Conservation (phyloP, 306 rosid species). For the Astragalus membranaceus region DNA sequence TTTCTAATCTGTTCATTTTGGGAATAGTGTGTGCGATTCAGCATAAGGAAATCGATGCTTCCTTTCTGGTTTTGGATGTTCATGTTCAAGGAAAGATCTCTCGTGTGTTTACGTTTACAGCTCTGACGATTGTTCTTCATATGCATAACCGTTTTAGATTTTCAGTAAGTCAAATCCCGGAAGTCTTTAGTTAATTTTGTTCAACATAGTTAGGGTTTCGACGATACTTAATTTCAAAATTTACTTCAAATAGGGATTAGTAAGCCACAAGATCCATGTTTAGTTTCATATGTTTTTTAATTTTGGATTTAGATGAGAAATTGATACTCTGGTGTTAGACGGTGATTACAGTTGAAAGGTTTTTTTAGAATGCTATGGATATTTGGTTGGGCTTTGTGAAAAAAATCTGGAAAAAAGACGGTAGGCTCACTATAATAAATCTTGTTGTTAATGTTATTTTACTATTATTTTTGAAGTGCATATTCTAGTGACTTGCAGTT, state of each 20-base stretch:
- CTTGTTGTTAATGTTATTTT: neutral
- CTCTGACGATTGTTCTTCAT: neutral
- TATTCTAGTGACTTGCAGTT: constrained; percentile 24
- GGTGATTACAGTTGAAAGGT: constrained; percentile 22
- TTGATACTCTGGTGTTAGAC: constrained; percentile 24
- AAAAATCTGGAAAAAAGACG: neutral
- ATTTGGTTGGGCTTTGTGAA: neutral
- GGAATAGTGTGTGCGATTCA: constrained; percentile 4
- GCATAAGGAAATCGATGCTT: constrained; percentile 9
- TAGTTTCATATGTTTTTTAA: neutral
- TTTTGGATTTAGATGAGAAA: constrained; percentile 2
- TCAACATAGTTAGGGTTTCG: constrained; percentile 39
- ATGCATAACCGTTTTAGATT: constrained; percentile 10
- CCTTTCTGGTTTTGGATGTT: constrained; percentile 27
- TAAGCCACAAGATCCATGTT: constrained; percentile 4
- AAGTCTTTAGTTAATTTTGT: neutral
- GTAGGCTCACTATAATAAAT: constrained; percentile 10
- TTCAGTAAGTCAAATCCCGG: constrained; percentile 13
- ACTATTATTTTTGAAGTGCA: neutral
- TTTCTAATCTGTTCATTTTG: neutral
- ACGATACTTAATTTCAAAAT: neutral
- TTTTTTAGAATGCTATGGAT: constrained; percentile 26
- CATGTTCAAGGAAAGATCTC: constrained; percentile 11
- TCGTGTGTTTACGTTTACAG: neutral
- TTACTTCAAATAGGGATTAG: neutral